Base-by-base conservation (phyloP, 2,329 filamentous ascomycete species). In the Fusarium subglutinans region DNA sequence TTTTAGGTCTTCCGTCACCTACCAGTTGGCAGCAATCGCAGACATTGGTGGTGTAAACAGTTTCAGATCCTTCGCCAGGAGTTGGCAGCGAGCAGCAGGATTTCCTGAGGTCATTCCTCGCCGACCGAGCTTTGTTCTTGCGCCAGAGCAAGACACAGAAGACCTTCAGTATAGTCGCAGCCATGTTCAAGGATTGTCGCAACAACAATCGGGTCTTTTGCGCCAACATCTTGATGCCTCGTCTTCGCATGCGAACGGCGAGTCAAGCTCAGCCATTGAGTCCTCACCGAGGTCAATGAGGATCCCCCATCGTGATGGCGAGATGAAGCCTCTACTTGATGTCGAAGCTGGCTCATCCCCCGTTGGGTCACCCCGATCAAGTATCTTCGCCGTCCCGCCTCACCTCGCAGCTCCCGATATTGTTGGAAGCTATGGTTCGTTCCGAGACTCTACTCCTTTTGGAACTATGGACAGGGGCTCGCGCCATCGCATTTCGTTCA, bases 41-140 rank as follows among this genome's bases (percentile, higher is more conserved):
- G 91, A 97, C 69, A 92, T 94, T 54, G 96, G 96, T 73, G 96
- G 96, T 57, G 92, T 95, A 70, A 98, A 98, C 86, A 97, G 94
- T 82, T 93, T 98, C 78, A 92, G 96, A 79, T 97, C 95, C 79
- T 98, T 98, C 81, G 94, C 95, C 50, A 90, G 93, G 69, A 97
- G 94, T 77, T 98, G 95, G 93, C 94, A 96, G 83, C 91, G 96
- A 81, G 96, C 96, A 43, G 94, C 95, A 33, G 92, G 89, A 65
- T 98, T 98, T 82, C 89, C 91, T 73, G 95, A 98, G 81, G 94
- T 98, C 76, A 92, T 96, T 40, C 94, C 94, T 10, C 91, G 93
- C 63, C 90, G 91, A 22, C 91, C 91, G 20, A 92, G 93, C 40
- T 94, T 97, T 80, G 86, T 94, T 60, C 88, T 91, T 71, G 87